Evolutionary conservation across 768 basidiomycete species (phyloP), one percentile per base, ranked within the genome.

Genomic region (Hericium rajendrae): DNA sequence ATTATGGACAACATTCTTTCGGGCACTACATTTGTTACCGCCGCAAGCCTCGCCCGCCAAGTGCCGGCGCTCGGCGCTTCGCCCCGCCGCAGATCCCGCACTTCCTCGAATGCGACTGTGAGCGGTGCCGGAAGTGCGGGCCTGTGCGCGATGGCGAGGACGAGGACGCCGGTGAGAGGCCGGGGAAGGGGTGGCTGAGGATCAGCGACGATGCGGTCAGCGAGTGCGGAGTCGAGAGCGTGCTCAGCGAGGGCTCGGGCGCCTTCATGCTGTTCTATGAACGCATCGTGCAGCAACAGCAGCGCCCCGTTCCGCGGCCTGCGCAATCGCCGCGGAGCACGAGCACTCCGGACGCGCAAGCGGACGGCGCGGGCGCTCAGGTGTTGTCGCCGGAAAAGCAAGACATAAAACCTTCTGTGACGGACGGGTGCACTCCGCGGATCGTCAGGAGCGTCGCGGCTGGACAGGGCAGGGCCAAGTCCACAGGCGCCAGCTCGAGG

Each of bases 181-280:
- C 79, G 2, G 85, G 85, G 6, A 74, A 72, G 26, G 88, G 91
- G 2, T 97, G 95, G 95, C 73, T 97, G 56, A 76, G 91, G 57
- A 85, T 94, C 59, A 91, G 88, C 66, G 95, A 99, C 71, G 87
- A 91, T 62, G 72, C 79, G 3, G 91, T 94, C 54, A 73, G 77
- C 32, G 87, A 91, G 64, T 83, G 84, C 39, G 86, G 86, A 26
- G 78, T 93, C 54, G 83, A 87, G 72, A 74, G 75, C 55, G 90
- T 91, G 66, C 70, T 91, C 54, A 73, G 76, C 66, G 88, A 88
- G 76, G 87, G 85, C 54, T 75, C 79, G n/a, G 89, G 82, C 60
- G 78, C 76, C 16, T 95, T 97, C 70, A 91, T 99, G 89, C 77
- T 97, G 40, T 98, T 91, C 66, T 99, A 98, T 65, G 95, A 99